A percentile compares a stretch with the other conserved stretches of the same genome.
These are phyloP conservation scores for Diplodia sapinea DNA, from an alignment of 2,329 filamentous ascomycete species.

Conservation along the genomic window DNA sequence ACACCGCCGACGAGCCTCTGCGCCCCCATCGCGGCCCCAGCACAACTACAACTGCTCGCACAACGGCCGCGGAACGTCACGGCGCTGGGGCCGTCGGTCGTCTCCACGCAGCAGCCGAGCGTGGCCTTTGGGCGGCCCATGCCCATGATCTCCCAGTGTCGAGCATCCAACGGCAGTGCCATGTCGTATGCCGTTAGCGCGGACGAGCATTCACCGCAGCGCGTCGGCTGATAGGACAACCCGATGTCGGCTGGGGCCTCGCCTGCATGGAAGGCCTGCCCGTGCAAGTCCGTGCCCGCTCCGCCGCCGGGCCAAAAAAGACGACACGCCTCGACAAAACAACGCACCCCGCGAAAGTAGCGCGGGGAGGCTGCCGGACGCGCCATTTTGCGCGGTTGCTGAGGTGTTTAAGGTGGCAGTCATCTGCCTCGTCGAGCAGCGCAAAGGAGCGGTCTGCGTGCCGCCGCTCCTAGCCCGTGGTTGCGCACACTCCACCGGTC, in stretches of 20 bases:
- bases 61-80: not conserved
- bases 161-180: slow-evolving; percentile 25
- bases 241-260: slow-evolving; percentile 28
- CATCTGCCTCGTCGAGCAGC: not conserved
- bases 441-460: slow-evolving; percentile 20
- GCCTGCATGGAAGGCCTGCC: slow-evolving; percentile 24
- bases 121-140: slow-evolving; percentile 13
- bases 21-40: not conserved
- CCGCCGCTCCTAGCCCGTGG: not conserved
- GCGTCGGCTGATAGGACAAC: slow-evolving; percentile 27
- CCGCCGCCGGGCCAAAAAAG: slow-evolving; percentile 14
- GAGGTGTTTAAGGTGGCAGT: not conserved
- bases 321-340: slow-evolving; percentile 12
- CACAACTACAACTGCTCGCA: no score
- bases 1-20: no score
- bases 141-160: slow-evolving; percentile 17
- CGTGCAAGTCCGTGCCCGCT: slow-evolving; percentile 9
- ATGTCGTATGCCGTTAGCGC: slow-evolving; percentile 27
- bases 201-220: slow-evolving; percentile 5
- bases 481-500: slow-evolving; percentile 18
- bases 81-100: no score
- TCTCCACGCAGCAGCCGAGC: not conserved
- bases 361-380: not conserved
- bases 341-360: not conserved
- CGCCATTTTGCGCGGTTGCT: slow-evolving; percentile 1